phyloP scores from a whole-genome alignment of 2,329 filamentous ascomycete species.

The Paracorniculantispora psalliotae region DNA sequence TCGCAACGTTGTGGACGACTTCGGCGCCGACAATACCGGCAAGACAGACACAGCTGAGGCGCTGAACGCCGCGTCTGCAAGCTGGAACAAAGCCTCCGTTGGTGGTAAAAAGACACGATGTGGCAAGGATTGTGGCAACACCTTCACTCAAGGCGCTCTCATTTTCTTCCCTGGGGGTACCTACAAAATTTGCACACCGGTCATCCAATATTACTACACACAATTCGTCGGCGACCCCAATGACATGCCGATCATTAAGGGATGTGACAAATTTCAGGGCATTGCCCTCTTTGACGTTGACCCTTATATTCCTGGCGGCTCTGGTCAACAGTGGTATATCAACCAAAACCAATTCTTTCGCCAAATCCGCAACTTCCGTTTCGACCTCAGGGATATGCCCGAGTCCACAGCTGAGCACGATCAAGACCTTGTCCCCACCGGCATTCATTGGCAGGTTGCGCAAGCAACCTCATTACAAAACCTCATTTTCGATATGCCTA shows the following conservation, averaged over 20 bases:
- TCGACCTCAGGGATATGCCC: slow-evolving; percentile 50
- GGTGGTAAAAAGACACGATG: slow-evolving; percentile 51
- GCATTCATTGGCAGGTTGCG: slow-evolving; percentile 58
- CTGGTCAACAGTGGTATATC: slow-evolving; percentile 63
- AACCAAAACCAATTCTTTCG: slow-evolving; percentile 60
- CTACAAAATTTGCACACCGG: slow-evolving; percentile 55
- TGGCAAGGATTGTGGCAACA: slow-evolving; percentile 60
- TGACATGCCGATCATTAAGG: slow-evolving; percentile 49
- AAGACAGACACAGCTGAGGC: slow-evolving; percentile 15
- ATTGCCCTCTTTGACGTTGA: slow-evolving; percentile 68
- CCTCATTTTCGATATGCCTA: slow-evolving; percentile 49
- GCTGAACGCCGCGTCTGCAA: slow-evolving; percentile 62
- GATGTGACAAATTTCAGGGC: slow-evolving; percentile 51
- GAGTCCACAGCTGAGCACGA: slow-evolving; percentile 28
- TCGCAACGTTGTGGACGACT: slow-evolving; percentile 46
- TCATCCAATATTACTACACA: slow-evolving; percentile 68
- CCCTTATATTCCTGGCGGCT: slow-evolving; percentile 51
- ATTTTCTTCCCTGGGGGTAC: slow-evolving; percentile 67
- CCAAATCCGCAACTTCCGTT: slow-evolving; percentile 53
- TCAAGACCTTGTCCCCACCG: slow-evolving; percentile 29
- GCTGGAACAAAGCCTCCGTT: slow-evolving; percentile 56
- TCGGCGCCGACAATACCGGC: slow-evolving; percentile 44
- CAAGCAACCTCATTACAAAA: slow-evolving; percentile 57
- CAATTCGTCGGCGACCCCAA: slow-evolving; percentile 67
- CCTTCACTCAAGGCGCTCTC: slow-evolving; percentile 58